Evolutionary conservation across 2,329 filamentous ascomycete genomes (phyloP), one percentile per base, ranked within the genome.

Genomic region (Paraconiothyrium sp.): DNA sequence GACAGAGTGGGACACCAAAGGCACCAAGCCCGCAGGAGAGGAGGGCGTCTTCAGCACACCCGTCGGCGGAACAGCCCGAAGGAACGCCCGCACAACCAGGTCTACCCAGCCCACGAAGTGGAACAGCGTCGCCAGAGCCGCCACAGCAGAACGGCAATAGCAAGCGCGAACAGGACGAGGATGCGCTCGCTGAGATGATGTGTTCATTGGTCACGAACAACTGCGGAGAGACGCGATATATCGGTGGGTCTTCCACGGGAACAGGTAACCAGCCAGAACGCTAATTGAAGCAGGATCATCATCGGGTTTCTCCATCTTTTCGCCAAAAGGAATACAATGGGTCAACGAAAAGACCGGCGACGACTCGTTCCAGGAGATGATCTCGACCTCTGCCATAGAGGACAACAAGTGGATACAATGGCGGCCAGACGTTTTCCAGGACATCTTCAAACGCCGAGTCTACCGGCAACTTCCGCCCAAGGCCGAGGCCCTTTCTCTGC

Each of bases 261-360:
- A 10, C 20, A 5, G 20, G 24, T 32, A 10, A 13, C 52, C 54
- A 58, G 58, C 6, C 59, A 52, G 35, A 51, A 22, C 58, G 27
- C 56, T 67, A 67, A 75, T 79, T 72, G 46, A 35, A 41, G 20
- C 62, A 95, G 92, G 94, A 30, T 97, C 94, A 0, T 98, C 94
- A 0, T 99, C 95, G 2, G 95, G 95, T 3, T 98, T 98, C 79
- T 98, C 94, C 58, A 99, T 99, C 71, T 98, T 99, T 82, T 98
- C 94, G 0, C 95, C 94, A 14, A 97, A 97, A 77, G 95, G 95
- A 48, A 97, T 99, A 57, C 91, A 97, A 78, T 99, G 95, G 95
- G 94, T 99, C 57, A 98, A 97, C 72, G 90, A 95, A 69, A 97
- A 96, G 83, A 98, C 94, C 2, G 95, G 95, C n/a, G 95, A 99